A percentile compares a stretch with the other conserved stretches of the same genome.
These are phyloP conservation scores for Neurospora sp. DNA, from an alignment of 495 filamentous ascomycete genomes.

Conservation along the genomic window DNA sequence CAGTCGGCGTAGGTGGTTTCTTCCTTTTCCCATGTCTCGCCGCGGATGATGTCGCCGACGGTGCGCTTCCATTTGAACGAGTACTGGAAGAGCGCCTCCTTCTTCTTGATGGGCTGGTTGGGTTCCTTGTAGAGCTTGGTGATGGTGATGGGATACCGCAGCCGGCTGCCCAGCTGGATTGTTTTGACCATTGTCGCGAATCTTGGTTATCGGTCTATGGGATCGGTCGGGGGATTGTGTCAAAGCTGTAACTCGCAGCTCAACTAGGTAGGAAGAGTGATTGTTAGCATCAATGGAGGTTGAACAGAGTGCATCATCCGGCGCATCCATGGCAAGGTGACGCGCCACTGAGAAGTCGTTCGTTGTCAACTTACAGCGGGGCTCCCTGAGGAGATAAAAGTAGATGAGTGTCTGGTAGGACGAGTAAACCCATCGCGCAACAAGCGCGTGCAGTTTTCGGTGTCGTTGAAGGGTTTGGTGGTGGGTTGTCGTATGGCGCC, in stretches of 20 bases:
- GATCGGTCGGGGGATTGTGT: background rate
- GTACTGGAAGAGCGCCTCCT: slow-evolving; percentile 74
- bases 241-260: background rate
- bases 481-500: background rate
- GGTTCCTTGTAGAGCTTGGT: slow-evolving; percentile 69
- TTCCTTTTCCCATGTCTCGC: slow-evolving; percentile 45
- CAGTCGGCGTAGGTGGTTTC: slow-evolving; percentile 66
- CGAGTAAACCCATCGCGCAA: slow-evolving; percentile 24
- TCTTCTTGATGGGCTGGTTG: slow-evolving; percentile 62
- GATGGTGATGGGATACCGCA: slow-evolving; percentile 94
- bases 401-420: slow-evolving; percentile 1
- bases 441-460: slow-evolving; percentile 9
- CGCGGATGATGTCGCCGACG: slow-evolving; percentile 59
- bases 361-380: slow-evolving; percentile 9
- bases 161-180: slow-evolving; percentile 41
- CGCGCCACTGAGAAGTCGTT: background rate
- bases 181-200: slow-evolving; percentile 24
- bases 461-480: background rate
- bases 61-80: slow-evolving; percentile 63
- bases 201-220: background rate
- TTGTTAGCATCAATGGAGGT: background rate
- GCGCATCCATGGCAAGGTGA: background rate
- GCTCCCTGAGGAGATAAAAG: slow-evolving; percentile 12
- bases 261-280: background rate
- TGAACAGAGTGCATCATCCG: background rate